Percentiles rank a stretch among this genome's conserved stretches.
Evolutionary conservation across 169 alveolate genomes (phyloP).

Genomic region (Miamiensis avidus): DNA sequence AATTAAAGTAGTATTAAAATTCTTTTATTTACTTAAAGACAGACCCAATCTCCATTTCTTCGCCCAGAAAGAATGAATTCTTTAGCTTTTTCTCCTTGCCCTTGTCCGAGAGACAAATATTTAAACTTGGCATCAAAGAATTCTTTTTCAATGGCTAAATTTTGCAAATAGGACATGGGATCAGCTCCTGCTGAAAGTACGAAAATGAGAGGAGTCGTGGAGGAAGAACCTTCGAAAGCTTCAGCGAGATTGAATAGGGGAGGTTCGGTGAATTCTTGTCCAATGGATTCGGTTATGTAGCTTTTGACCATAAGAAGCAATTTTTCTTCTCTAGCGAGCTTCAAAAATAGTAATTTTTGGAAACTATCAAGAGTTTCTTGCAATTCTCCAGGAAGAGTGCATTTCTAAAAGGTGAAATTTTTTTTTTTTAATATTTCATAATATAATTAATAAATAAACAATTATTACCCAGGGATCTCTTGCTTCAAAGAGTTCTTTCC

Average conservation of each 20-base stretch:
- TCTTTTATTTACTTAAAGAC: conserved; percentile 5
- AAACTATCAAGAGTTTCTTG: conserved; percentile 70
- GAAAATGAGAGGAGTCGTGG: conserved; percentile 91
- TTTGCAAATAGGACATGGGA: conserved; percentile 86
- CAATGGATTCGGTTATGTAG: conserved; percentile 76
- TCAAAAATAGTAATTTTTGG: conserved; percentile 79
- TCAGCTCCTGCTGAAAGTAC: conserved; percentile 95
- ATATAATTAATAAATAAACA: too few species aligned
- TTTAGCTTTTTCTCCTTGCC: conserved; percentile 93
- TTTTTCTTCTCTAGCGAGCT: conserved; percentile 79
- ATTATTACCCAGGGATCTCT: conserved; percentile 74
- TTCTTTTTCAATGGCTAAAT: conserved; percentile 85
- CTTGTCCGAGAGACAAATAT: conserved; percentile 93
- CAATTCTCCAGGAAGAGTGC: conserved; percentile 69
- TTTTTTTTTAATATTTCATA: neutral
- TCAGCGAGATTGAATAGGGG: conserved; percentile 92
- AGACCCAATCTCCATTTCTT: conserved; percentile 85
- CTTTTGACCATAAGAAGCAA: conserved; percentile 69
- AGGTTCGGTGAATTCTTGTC: conserved; percentile 84
- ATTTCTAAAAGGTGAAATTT: conserved; percentile 1
- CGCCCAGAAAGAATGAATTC: conserved; percentile 83
- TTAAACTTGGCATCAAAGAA: conserved; percentile 73
- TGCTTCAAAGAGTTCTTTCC: conserved; percentile 63
- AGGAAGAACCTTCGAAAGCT: conserved; percentile 85
- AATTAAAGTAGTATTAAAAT: too few species aligned